Base-by-base conservation (phyloP, 345 rosid genomes). In the Bruguiera sexangula region DNA sequence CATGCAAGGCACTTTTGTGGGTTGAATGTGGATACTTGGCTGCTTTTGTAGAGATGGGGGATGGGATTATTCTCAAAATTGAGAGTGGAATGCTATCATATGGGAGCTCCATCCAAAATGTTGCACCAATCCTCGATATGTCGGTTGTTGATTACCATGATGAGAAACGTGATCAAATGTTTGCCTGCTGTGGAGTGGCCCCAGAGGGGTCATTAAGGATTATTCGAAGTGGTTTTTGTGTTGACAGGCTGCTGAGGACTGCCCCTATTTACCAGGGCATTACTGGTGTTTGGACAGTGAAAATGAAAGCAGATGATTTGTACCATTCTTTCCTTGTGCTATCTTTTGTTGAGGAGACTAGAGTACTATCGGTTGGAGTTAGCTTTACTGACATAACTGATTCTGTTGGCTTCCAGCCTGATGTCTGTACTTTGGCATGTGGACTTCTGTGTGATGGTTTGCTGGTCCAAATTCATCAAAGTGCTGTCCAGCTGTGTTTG, bases 321-420 rank as follows among this genome's bases (percentile, higher is more conserved):
- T 88, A 87, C 75, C 97, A 95, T 84, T 95, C 99, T 69, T 95
- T 95, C 81, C 94, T 95, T 70, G 96, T 90, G 21, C 77, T 95
- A 59, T 90, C 99, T 34, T 95, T 95, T 84, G 96, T 95, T 68
- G 99, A 92, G 79, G 98, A 95, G 86, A 92, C 96, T 39, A 92
- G 99, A 78, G 88, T 92, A 57, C 85, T 95, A 39, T 90, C 96
- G 53, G 99, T 95, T 71, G 99, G 99, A 65, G 76, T 95, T 75
- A 95, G 88, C 85, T 95, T 95, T 71, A 84, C 84, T 64, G 99
- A 95, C 84, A 93, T 92, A 70, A 95, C 97, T 56, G 99, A 95
- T 78, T 85, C 89, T 27, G 92, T 92, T 77, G 99, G 99, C 72
- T 95, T 95, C 82, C 89, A 75, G 83, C 81, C 98, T 69, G 89